A percentile compares a stretch with the other conserved stretches of the same genome.
Evolutionary conservation across 2,329 filamentous ascomycete species (phyloP).

Genomic region (Pseudogymnoascus sp.): DNA sequence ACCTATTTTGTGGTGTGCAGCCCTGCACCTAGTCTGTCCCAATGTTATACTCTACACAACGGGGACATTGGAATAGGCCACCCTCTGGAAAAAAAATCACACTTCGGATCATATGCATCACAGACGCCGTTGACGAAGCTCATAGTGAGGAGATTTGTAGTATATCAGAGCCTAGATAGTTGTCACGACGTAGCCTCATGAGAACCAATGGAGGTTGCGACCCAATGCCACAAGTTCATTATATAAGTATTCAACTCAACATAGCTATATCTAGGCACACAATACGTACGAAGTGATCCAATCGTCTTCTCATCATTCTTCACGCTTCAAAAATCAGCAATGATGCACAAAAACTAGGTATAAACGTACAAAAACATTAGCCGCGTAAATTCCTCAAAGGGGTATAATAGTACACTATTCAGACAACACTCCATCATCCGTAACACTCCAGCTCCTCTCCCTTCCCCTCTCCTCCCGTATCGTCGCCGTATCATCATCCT

Average conservation of each 20-base stretch:
- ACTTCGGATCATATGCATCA: no score
- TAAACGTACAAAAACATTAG: conserved; percentile 5
- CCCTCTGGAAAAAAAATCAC: no score
- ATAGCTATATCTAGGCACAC: neutral
- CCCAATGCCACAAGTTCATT: neutral
- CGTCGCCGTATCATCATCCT: neutral
- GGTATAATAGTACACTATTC: conserved; percentile 10
- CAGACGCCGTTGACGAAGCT: no score
- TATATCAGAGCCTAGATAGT: no score
- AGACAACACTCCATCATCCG: conserved; percentile 20
- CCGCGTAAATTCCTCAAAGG: neutral
- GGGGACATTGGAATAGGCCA: no score
- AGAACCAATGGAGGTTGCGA: neutral
- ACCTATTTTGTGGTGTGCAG: neutral
- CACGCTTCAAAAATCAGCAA: neutral
- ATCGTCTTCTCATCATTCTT: neutral
- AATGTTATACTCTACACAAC: neutral
- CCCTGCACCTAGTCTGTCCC: neutral
- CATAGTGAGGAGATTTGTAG: no score
- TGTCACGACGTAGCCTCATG: neutral
- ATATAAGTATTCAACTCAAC: neutral
- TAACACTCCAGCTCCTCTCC: conserved; percentile 23
- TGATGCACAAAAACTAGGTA: neutral
- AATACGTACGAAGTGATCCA: neutral
- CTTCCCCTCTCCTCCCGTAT: neutral